Conservation (phyloP, 2,329 filamentous ascomycete species). For the Claviceps purpurea region DNA sequence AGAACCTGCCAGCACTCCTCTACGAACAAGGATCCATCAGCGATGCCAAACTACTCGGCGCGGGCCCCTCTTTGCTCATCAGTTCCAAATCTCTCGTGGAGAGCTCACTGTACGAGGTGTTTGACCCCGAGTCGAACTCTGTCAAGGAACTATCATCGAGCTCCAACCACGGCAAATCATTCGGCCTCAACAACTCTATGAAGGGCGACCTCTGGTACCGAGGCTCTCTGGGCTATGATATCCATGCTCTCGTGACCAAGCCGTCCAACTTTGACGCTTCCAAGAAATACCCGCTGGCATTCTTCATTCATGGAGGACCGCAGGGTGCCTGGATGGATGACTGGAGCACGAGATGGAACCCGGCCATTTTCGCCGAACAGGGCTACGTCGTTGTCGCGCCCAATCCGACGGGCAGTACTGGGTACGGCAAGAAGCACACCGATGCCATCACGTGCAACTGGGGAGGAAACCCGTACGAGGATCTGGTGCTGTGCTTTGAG, state of each 20-base stretch:
- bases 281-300: conserved; percentile 67
- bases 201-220: conserved; percentile 56
- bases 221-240: conserved; percentile 48
- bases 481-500: conserved; percentile 67
- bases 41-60: conserved; percentile 38
- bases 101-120: conserved; percentile 53
- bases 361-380: conserved; percentile 74
- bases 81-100: conserved; percentile 58
- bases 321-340: conserved; percentile 62
- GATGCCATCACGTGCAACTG: conserved; percentile 69
- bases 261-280: conserved; percentile 52
- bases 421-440: conserved; percentile 65
- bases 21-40: conserved; percentile 40
- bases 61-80: conserved; percentile 41
- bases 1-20: conserved; percentile 33
- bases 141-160: conserved; percentile 44
- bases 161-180: conserved; percentile 50
- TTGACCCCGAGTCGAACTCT: conserved; percentile 31
- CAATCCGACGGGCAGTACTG: conserved; percentile 73
- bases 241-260: conserved; percentile 56
- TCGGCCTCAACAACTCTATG: conserved; percentile 51
- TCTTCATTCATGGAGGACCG: conserved; percentile 73
- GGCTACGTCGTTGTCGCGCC: conserved; percentile 73
- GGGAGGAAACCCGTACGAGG: conserved; percentile 75
- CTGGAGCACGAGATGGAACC: conserved; percentile 79